Percentiles rank a stretch among this genome's conserved stretches.
Conservation (phyloP, 176 grass and related monocot species). For the Oryza rufipogon region DNA sequence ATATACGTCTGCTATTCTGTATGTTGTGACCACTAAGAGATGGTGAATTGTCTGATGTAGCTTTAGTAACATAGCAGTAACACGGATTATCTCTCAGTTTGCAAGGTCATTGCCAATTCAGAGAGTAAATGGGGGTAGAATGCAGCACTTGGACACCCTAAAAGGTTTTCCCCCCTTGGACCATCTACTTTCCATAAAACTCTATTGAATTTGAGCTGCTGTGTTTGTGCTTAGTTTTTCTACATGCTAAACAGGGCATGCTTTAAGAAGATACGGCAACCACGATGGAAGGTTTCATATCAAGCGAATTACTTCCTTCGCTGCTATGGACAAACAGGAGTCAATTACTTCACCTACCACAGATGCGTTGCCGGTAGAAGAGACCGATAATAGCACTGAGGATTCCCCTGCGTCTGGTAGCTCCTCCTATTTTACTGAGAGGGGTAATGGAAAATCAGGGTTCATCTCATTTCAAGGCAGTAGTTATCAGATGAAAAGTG, state of each 20-base stretch:
- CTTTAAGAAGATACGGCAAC: slow-evolving; percentile 22
- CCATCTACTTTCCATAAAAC: slow-evolving; percentile 23
- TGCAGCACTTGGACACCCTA: not conserved
- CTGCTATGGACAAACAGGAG: slow-evolving; percentile 55
- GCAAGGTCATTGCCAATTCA: slow-evolving; percentile 31
- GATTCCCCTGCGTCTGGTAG: slow-evolving; percentile 29
- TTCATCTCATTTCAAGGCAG: slow-evolving; percentile 73
- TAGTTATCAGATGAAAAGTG: slow-evolving; percentile 36
- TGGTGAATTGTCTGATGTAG: not conserved
- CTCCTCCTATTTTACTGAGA: slow-evolving; percentile 43
- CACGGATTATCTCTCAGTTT: slow-evolving; percentile 45
- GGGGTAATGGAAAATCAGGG: slow-evolving; percentile 69
- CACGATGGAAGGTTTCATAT: slow-evolving; percentile 37
- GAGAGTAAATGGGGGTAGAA: slow-evolving; percentile 18
- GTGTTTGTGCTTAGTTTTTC: slow-evolving; percentile 12
- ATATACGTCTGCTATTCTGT: not conserved
- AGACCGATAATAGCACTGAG: slow-evolving; percentile 29
- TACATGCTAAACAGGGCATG: slow-evolving; percentile 28
- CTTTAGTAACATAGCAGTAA: not conserved
- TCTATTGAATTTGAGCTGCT: not conserved
- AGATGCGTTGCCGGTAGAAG: slow-evolving; percentile 21
- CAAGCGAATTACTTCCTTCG: slow-evolving; percentile 39
- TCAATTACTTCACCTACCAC: slow-evolving; percentile 30
- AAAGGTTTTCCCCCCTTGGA: slow-evolving; percentile 24
- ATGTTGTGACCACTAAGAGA: not conserved